Base-by-base conservation (phyloP, 257 asterid species). In the Capsicum pubescens region DNA sequence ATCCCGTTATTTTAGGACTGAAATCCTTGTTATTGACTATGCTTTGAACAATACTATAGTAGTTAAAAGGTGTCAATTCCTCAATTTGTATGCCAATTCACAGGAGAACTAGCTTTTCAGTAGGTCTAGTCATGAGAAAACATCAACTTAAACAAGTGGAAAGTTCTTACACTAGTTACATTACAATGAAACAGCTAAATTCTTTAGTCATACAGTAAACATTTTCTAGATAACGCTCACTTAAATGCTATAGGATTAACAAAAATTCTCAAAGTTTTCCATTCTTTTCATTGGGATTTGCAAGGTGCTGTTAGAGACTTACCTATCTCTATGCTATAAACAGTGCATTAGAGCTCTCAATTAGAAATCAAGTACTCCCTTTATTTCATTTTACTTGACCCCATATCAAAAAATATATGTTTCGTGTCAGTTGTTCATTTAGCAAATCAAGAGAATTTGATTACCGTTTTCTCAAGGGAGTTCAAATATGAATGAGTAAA, bases 31-130 rank as follows among this genome's bases (percentile, higher is more conserved):
- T 13, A 50, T 26, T 21, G 14, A 13, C 81, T 32, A 76, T 13
- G 46, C 60, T 76, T 52, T 13, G 21, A 76, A 76, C 63, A 52
- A 50, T 76, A 52, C 9, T 11, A 10, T 46, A 8, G 8, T n/a
- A 71, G 59, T 71, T 71, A 19, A 12, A 21, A 76, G 60, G 8
- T 52, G 0, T 8, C 48, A 16, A 17, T 17, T 0, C 32, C 82
- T 77, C 66, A 55, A 8, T 16, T 77, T 55, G 50, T 77, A 77
- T 32, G 55, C 50, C 50, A 54, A 9, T 77, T 54, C 66, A 54
- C 54, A 76, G 32, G 77, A 70, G 79, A 71, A 19, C 82, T 54
- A 74, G 26, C 48, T 4, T 52, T 54, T 54, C 81, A 52, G 64
- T 14, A 32, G 0, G 1, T 39, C 9, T 8, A 77, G 8, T 54